These are phyloP conservation scores for Taiozyma sp. DNA, from an alignment of 1,139 yeast genomes.

Conservation along the genomic window DNA sequence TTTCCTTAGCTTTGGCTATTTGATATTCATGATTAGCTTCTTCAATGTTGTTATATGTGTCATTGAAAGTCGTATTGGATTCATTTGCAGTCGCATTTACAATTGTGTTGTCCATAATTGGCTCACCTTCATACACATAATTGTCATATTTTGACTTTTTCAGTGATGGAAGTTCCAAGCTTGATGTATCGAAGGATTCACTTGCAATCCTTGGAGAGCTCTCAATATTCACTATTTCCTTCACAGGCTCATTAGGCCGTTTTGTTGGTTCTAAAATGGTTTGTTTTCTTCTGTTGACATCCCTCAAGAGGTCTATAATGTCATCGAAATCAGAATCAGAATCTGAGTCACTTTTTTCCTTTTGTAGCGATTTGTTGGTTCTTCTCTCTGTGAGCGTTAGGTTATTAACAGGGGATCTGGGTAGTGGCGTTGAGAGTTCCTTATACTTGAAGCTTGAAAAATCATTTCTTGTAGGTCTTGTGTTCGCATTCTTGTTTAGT, in stretches of 20 bases:
- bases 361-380: background rate
- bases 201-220: background rate
- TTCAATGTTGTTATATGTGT: slow-evolving; percentile 10
- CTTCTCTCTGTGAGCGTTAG: background rate
- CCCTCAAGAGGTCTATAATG: background rate
- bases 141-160: background rate
- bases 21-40: slow-evolving; percentile 12
- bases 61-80: background rate
- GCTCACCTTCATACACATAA: background rate
- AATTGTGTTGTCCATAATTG: background rate
- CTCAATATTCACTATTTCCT: background rate
- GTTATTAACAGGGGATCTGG: background rate
- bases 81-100: background rate
- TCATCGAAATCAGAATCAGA: background rate
- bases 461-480: background rate
- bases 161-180: background rate
- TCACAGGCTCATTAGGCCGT: background rate
- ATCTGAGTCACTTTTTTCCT: background rate
- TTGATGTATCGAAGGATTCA: background rate
- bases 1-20: background rate
- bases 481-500: slow-evolving; percentile 1
- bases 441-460: background rate
- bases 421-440: background rate
- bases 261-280: background rate
- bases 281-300: background rate